Evolutionary conservation across 1,284 basidiomycete species (phyloP).

Genomic region (Caloboletus inedulis): DNA sequence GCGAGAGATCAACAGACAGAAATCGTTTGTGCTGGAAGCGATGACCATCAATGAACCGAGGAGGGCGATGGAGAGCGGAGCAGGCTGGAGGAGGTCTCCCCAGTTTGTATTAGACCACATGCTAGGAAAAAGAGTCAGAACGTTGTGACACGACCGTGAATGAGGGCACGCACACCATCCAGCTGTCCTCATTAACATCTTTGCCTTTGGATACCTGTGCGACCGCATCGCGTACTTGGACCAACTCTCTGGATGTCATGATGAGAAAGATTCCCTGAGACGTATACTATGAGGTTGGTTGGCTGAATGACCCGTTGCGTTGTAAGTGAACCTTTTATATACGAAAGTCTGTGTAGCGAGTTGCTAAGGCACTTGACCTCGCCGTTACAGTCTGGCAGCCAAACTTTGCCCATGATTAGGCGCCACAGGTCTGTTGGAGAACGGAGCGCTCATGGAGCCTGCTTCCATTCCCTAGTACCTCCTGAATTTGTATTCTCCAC

Average conservation of each 20-base stretch:
- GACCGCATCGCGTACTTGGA: slow-evolving; percentile 15
- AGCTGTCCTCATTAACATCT: slow-evolving; percentile 22
- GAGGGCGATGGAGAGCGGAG: slow-evolving; percentile 22
- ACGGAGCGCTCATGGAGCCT: not conserved
- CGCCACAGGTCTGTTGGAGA: not conserved
- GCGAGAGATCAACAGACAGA: slow-evolving; percentile 10
- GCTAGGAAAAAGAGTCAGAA: not conserved
- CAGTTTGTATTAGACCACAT: slow-evolving; percentile 26
- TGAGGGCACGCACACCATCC: slow-evolving; percentile 18
- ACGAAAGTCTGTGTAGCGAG: no score
- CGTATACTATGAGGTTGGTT: not conserved
- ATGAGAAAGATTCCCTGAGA: not conserved
- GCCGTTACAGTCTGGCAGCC: not conserved
- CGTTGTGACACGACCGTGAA: not conserved
- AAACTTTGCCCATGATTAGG: not conserved
- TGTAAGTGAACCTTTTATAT: not conserved
- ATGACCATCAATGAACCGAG: slow-evolving; percentile 25
- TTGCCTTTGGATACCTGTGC: slow-evolving; percentile 19
- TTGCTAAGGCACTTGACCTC: no score
- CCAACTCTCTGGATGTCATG: slow-evolving; percentile 17
- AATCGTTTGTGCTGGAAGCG: slow-evolving; percentile 20
- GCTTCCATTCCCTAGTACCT: slow-evolving; percentile 4
- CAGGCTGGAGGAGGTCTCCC: slow-evolving; percentile 22
- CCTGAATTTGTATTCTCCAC: not conserved
- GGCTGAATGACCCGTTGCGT: not conserved